Evolutionary conservation across 2,329 filamentous ascomycete species (phyloP).

Genomic region (Penicillium decumbens): DNA sequence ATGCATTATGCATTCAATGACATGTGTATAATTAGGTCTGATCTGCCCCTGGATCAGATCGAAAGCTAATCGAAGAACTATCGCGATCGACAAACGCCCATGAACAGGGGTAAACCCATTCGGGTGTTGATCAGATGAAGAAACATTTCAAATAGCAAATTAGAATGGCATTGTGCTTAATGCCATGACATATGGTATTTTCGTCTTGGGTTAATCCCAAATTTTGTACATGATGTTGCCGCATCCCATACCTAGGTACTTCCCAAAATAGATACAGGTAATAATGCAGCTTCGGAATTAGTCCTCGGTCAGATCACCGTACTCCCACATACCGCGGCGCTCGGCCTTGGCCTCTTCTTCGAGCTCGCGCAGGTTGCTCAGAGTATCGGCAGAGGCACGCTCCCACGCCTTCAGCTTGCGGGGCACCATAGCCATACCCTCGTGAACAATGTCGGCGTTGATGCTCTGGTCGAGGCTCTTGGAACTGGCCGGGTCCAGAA

Average conservation of each 20-base stretch:
- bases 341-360: slow-evolving; percentile 75
- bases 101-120: not conserved
- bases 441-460: slow-evolving; percentile 79
- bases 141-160: not conserved
- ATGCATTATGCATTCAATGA: not conserved
- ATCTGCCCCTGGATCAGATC: not conserved
- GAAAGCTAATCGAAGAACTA: not conserved
- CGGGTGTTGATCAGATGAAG: not conserved
- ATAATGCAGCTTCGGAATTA: slow-evolving; percentile 37
- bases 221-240: slow-evolving; percentile 17
- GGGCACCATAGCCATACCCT: slow-evolving; percentile 85
- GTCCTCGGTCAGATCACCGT: slow-evolving; percentile 91
- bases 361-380: slow-evolving; percentile 67
- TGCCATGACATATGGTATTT: not conserved
- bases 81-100: not conserved
- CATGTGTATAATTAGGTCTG: not conserved
- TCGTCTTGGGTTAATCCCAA: slow-evolving; percentile 7
- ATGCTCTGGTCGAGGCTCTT: slow-evolving; percentile 69
- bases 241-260: not conserved
- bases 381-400: slow-evolving; percentile 65
- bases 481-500: slow-evolving; percentile 69
- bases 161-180: not conserved
- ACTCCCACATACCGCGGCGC: slow-evolving; percentile 92
- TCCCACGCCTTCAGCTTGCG: slow-evolving; percentile 92
- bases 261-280: slow-evolving; percentile 2